Conservation (phyloP, 2,329 filamentous ascomycete genomes). For the Penicillium crustosum region DNA sequence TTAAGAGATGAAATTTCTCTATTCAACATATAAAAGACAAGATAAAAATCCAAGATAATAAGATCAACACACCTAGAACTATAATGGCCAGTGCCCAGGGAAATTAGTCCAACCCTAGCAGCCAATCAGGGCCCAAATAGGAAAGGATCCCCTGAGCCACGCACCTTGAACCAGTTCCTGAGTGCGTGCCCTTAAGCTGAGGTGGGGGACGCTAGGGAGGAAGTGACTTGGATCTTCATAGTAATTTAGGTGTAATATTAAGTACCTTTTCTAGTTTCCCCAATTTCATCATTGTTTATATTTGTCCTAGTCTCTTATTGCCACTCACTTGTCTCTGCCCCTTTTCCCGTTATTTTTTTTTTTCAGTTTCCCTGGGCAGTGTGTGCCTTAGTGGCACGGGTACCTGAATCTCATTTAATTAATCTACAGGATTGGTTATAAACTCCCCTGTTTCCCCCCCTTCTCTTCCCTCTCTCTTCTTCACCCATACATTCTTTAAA, state of each 20-base stretch:
- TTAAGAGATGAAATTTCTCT: too few species aligned
- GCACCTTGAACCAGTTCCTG: neutral
- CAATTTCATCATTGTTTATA: neutral
- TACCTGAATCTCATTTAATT: conserved; percentile 23
- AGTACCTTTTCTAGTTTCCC: neutral
- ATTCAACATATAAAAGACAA: too few species aligned
- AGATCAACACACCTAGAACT: conserved; percentile 5
- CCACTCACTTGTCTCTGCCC: conserved; percentile 4
- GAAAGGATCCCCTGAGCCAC: conserved; percentile 4
- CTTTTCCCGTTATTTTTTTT: conserved; percentile 6
- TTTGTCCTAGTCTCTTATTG: neutral
- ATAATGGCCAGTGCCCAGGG: conserved; percentile 4
- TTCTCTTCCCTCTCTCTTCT: neutral
- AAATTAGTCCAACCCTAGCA: conserved; percentile 2
- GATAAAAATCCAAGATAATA: too few species aligned
- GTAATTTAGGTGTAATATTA: neutral
- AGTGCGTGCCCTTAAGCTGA: conserved; percentile 4
- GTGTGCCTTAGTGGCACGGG: conserved; percentile 20
- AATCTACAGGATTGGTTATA: conserved; percentile 16
- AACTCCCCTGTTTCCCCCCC: conserved; percentile 5
- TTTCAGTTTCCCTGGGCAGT: neutral
- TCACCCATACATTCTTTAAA: conserved; percentile 22
- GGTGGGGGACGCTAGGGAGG: neutral
- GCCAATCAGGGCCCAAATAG: neutral
- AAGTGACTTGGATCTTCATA: neutral